These are phyloP conservation scores for Umbelopsis isabellina DNA, from an alignment of 192 early-diverging fungal species.

Conservation along the genomic window DNA sequence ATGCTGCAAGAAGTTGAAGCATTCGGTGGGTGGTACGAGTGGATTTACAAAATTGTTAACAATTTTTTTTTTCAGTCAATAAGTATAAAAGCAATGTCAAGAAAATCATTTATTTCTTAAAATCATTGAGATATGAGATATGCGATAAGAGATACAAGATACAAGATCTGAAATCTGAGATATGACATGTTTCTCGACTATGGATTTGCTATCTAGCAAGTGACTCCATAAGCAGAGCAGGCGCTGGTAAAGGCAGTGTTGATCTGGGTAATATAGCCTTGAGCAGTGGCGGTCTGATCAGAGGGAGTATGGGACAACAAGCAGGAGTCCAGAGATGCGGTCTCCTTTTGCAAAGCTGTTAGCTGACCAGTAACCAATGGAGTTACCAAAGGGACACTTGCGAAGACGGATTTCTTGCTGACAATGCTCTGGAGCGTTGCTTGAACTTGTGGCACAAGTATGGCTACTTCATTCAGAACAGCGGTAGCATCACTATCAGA, in stretches of 20 bases:
- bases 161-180: too few relatives aligned
- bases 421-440: not conserved
- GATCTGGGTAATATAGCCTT: not conserved
- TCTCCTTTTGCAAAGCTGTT: not conserved
- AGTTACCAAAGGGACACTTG: conserved; percentile 1
- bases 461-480: not conserved
- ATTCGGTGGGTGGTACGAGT: too few relatives aligned
- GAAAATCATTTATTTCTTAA: too few relatives aligned
- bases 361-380: conserved; percentile 6
- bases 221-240: not conserved
- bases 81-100: too few relatives aligned
- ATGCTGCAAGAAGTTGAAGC: too few relatives aligned
- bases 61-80: too few relatives aligned
- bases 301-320: conserved; percentile 21
- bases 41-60: too few relatives aligned
- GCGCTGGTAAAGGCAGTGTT: conserved; percentile 16
- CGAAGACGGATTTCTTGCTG: conserved; percentile 21
- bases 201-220: not conserved
- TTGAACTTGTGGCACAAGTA: not conserved
- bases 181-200: too few relatives aligned
- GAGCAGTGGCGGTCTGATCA: conserved; percentile 4
- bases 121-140: too few relatives aligned
- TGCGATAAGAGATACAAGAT: too few relatives aligned
- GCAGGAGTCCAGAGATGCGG: not conserved
- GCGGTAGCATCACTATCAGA: conserved; percentile 17